These are phyloP conservation scores for Millerozyma acaciae DNA, from an alignment of 805 yeast species.

Conservation along the genomic window DNA sequence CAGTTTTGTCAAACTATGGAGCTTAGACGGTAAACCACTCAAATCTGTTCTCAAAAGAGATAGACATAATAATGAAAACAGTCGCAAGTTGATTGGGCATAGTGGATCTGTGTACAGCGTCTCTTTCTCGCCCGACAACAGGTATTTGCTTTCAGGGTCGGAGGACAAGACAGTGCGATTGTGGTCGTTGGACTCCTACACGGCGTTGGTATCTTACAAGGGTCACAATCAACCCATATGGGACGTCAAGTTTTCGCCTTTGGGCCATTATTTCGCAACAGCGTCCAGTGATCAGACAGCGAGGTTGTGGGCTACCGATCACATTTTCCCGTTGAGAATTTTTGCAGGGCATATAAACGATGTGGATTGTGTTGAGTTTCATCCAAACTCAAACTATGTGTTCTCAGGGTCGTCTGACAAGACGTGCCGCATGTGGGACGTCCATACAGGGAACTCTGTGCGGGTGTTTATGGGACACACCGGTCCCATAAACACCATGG, in stretches of 20 bases:
- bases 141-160: slow-evolving; percentile 73
- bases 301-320: slow-evolving; percentile 96
- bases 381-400: slow-evolving; percentile 92
- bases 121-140: slow-evolving; percentile 86
- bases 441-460: slow-evolving; percentile 81
- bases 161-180: slow-evolving; percentile 90
- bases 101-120: slow-evolving; percentile 91
- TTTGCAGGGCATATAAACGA: slow-evolving; percentile 97
- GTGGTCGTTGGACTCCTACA: slow-evolving; percentile 91
- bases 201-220: slow-evolving; percentile 87
- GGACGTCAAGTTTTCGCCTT: slow-evolving; percentile 93
- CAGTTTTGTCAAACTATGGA: slow-evolving; percentile 87
- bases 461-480: slow-evolving; percentile 91
- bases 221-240: slow-evolving; percentile 97
- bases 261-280: slow-evolving; percentile 97
- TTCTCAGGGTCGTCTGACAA: slow-evolving; percentile 95
- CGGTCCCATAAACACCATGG: slow-evolving; percentile 79
- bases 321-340: slow-evolving; percentile 89
- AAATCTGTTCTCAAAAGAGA: slow-evolving; percentile 57
- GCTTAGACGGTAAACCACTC: slow-evolving; percentile 85
- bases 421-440: slow-evolving; percentile 98
- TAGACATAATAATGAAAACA: slow-evolving; percentile 41
- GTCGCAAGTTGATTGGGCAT: slow-evolving; percentile 79
- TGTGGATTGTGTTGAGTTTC: slow-evolving; percentile 92
- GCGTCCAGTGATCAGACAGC: slow-evolving; percentile 98